These are phyloP conservation scores for Penicillium tannophilum DNA, from an alignment of 495 filamentous ascomycete genomes.

Conservation along the genomic window DNA sequence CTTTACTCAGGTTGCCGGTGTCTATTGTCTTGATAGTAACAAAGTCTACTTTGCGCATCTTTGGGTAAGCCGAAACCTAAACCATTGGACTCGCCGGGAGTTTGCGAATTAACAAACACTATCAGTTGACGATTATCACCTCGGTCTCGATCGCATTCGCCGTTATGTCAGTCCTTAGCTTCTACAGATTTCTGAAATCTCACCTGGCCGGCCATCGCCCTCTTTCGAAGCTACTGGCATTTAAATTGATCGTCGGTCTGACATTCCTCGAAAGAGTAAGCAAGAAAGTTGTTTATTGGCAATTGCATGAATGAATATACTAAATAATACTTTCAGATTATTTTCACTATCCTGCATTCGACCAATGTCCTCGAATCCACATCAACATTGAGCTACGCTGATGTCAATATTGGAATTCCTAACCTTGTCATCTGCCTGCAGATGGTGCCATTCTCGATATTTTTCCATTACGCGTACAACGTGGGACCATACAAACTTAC, in stretches of 20 bases:
- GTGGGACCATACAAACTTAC: conserved; percentile 21
- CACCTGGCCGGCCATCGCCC: conserved; percentile 24
- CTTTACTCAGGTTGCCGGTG: conserved; percentile 33
- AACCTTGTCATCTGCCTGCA: conserved; percentile 36
- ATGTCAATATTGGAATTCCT: conserved; percentile 36
- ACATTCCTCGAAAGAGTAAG: conserved; percentile 30
- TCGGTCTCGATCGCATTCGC: conserved; percentile 29
- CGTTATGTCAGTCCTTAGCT: conserved; percentile 23
- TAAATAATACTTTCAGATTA: conserved; percentile 14
- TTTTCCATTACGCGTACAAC: conserved; percentile 37
- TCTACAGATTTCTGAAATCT: conserved; percentile 27
- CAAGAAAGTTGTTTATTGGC: not conserved
- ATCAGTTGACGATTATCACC: conserved; percentile 26
- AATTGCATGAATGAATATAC: not conserved
- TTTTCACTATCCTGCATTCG: conserved; percentile 35
- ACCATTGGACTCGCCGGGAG: not conserved
- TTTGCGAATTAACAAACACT: not conserved
- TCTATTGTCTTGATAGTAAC: conserved; percentile 34
- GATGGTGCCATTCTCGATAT: conserved; percentile 36
- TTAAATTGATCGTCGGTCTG: conserved; percentile 40
- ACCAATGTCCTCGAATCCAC: conserved; percentile 24
- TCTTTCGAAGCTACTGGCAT: conserved; percentile 33
- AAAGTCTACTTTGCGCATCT: conserved; percentile 37
- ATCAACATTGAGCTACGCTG: conserved; percentile 32
- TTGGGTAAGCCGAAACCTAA: conserved; percentile 28